phyloP scores from a whole-genome alignment of 225 moss, liverwort and hornwort genomes.

The Climacium dendroides region DNA sequence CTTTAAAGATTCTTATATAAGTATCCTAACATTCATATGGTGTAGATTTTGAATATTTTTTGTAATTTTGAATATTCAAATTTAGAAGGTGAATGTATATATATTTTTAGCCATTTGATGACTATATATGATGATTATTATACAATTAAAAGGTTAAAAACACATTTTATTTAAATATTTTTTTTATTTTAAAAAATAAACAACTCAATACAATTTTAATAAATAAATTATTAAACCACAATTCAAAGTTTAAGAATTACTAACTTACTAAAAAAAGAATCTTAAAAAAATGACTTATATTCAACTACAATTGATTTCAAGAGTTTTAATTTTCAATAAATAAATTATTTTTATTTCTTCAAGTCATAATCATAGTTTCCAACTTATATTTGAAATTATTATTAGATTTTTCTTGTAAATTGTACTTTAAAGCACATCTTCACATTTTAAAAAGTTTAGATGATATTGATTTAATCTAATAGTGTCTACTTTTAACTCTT shows the following conservation, averaged over 20 bases:
- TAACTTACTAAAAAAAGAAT: neutral
- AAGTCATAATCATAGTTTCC: neutral
- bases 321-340: neutral
- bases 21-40: neutral
- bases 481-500: too few relatives aligned
- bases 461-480: neutral
- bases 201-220: rapidly evolving
- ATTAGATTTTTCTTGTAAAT: neutral
- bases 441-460: neutral
- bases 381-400: neutral
- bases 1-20: neutral
- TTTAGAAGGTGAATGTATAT: too few relatives aligned
- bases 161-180: rapidly evolving
- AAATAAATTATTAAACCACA: neutral
- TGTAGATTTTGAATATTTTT: too few relatives aligned
- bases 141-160: neutral
- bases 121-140: too few relatives aligned
- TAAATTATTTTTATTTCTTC: neutral
- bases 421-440: neutral
- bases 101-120: too few relatives aligned
- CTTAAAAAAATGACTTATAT: neutral
- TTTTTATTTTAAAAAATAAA: neutral
- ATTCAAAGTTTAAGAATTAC: too few relatives aligned
- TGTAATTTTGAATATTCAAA: too few relatives aligned
- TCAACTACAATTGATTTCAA: neutral